A percentile compares a stretch with the other conserved stretches of the same genome.
Conservation (phyloP, 345 rosid species). For the Geranium rotundifolium region DNA sequence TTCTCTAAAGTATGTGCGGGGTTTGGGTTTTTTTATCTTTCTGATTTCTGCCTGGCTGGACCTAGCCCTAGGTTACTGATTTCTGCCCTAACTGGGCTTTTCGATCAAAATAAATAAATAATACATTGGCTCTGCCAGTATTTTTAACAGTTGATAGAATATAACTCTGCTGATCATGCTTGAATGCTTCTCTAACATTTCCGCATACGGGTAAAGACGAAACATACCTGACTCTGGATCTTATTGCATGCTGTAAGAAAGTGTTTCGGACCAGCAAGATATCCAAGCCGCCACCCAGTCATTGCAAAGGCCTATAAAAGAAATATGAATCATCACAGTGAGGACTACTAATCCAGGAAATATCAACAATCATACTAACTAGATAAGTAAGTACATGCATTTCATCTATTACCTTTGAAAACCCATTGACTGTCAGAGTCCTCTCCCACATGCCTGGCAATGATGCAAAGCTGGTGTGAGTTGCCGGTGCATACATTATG, state of each 20-base stretch:
- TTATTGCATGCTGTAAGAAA: constrained; percentile 91
- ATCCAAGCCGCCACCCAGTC: constrained; percentile 99
- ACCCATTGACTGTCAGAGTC: constrained; percentile 89
- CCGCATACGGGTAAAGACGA: not conserved
- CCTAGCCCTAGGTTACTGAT: too few relatives aligned
- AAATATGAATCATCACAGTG: constrained; percentile 7
- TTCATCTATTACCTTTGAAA: constrained; percentile 65
- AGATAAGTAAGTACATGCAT: not conserved
- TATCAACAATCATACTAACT: not conserved
- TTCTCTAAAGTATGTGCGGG: too few relatives aligned
- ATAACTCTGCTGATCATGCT: too few relatives aligned
- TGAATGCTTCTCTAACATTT: too few relatives aligned
- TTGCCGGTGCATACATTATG: constrained; percentile 84
- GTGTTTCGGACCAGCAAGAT: constrained; percentile 85
- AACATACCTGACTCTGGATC: constrained; percentile 92
- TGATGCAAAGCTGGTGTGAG: constrained; percentile 91
- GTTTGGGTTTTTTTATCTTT: too few relatives aligned
- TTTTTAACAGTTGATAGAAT: too few relatives aligned
- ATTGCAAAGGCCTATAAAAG: constrained; percentile 83
- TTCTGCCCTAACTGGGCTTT: too few relatives aligned
- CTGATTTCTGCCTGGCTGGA: too few relatives aligned
- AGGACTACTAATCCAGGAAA: not conserved
- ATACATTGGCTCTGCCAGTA: too few relatives aligned
- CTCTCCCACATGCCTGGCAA: constrained; percentile 91
- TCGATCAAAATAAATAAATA: too few relatives aligned